These are phyloP conservation scores for Mrakia blollopis DNA, from an alignment of 768 basidiomycete species.

Conservation along the genomic window DNA sequence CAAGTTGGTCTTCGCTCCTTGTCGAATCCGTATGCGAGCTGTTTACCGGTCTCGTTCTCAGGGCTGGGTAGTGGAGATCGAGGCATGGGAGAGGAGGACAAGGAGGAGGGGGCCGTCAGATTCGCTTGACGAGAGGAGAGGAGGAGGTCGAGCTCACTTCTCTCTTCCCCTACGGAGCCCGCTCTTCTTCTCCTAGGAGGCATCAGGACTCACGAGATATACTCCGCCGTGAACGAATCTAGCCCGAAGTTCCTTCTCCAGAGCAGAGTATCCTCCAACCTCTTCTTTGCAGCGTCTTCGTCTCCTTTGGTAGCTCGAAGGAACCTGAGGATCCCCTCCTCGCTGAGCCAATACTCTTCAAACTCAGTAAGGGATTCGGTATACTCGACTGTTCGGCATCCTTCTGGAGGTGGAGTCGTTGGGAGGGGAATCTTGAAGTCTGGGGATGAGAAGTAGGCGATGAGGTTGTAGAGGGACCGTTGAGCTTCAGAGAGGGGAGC, in stretches of 20 bases:
- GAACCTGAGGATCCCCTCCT: constrained; percentile 23
- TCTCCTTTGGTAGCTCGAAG: constrained; percentile 30
- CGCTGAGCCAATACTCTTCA: constrained; percentile 23
- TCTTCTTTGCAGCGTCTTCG: constrained; percentile 2
- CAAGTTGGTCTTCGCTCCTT: constrained; percentile 18
- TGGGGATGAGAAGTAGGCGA: constrained; percentile 19
- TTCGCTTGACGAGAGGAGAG: too few relatives aligned
- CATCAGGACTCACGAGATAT: constrained; percentile 15
- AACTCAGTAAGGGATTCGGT: constrained; percentile 7
- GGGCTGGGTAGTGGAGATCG: not conserved
- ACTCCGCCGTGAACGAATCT: constrained; percentile 15
- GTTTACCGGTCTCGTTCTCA: constrained; percentile 31
- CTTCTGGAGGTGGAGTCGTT: not conserved
- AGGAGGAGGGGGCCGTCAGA: not conserved
- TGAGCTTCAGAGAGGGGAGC: constrained; percentile 8
- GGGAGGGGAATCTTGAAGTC: constrained; percentile 17
- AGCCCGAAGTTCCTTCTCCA: constrained; percentile 26
- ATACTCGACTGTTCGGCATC: constrained; percentile 1
- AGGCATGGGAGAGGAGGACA: not conserved
- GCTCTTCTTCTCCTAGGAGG: too few relatives aligned
- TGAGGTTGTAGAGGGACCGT: constrained; percentile 9
- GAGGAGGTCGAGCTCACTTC: too few relatives aligned
- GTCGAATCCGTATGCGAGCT: constrained; percentile 26
- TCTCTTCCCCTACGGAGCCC: not conserved
- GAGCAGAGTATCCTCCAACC: constrained; percentile 21